phyloP scores from a whole-genome alignment of 176 grass and related monocot genomes.

The Carex myosuroides region DNA sequence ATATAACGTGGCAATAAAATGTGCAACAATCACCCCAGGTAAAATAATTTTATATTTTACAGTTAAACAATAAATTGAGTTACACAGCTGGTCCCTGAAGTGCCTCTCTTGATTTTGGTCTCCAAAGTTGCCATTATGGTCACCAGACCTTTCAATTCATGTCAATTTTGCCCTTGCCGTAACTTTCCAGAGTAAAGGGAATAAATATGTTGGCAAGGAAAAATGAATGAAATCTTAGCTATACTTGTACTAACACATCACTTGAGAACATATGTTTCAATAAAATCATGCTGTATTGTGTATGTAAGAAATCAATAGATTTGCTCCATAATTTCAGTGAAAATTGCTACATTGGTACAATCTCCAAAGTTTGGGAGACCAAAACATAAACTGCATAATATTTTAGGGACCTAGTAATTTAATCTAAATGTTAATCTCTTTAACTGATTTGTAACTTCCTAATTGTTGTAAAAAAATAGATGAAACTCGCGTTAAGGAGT shows the following conservation, averaged over 20 bases:
- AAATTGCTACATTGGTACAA: background rate
- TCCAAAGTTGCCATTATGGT: background rate
- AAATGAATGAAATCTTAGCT: background rate
- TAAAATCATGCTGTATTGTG: too few relatives aligned
- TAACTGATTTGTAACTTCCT: background rate
- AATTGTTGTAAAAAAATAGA: constrained; percentile 36
- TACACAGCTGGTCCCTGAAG: background rate
- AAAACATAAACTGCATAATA: background rate
- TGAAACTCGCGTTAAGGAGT: constrained; percentile 71
- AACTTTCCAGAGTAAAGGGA: background rate
- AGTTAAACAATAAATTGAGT: background rate
- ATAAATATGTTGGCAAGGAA: background rate
- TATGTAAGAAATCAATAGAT: background rate
- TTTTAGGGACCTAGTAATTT: background rate
- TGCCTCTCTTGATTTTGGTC: background rate
- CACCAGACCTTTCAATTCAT: background rate
- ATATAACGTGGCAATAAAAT: constrained; percentile 79
- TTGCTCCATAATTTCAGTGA: background rate
- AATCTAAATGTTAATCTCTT: background rate
- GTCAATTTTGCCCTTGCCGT: background rate
- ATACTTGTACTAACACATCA: too few relatives aligned
- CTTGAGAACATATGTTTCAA: background rate
- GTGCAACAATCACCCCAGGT: constrained; percentile 82
- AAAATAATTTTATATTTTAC: background rate
- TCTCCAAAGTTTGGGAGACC: background rate